Base-by-base conservation (phyloP, 2,329 filamentous ascomycete genomes). In the Cordyceps tenuipes region DNA sequence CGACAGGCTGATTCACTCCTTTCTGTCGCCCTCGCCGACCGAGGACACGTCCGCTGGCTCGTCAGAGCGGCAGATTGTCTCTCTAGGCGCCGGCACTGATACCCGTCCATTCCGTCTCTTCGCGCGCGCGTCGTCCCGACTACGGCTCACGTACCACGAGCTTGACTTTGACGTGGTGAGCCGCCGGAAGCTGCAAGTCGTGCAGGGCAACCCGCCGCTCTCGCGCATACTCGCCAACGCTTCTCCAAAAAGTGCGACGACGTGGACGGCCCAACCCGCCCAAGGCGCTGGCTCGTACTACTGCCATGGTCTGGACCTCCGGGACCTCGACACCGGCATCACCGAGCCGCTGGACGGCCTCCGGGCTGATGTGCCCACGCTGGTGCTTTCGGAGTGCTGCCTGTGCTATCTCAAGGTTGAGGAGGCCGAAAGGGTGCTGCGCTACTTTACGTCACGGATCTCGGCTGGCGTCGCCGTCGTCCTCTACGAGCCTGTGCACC, bases 351-450 rank as follows among this genome's bases (percentile, higher is more conserved):
- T 75, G 1, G 65, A 70, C 0, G 79, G 79, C 66, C 65, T 84
- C 76, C 66, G 82, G 76, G 69, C 73, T 65, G 67, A 83, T 69
- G 26, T 90, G 0, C 91, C 94, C 0, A 99, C 94, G 0, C 76
- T 99, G 9, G 74, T 99, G 26, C 80, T 99, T 7, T 97, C 93
- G 0, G 94, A 99, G 73, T 97, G 94, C 79, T 99, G 94, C 70
- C 81, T 99, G 36, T 90, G 94, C 71, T 99, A 99, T 69, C 82
- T 99, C 1, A 80, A 86, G 9, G 80, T 86, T 0, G 68, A 79
- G 0, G 81, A 86, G 56, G 87, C 91, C 0, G 77, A 80, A 43
- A 73, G 76, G 1, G 84, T 93, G 5, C 72, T 96, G 23, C 71
- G 77, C 17, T 86, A 84, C 71, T 91, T 93, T 67, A 78, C 80